Evolutionary conservation across 176 grass and related monocot species (phyloP), one percentile per base, ranked within the genome.

Genomic region (Carex kokanica): DNA sequence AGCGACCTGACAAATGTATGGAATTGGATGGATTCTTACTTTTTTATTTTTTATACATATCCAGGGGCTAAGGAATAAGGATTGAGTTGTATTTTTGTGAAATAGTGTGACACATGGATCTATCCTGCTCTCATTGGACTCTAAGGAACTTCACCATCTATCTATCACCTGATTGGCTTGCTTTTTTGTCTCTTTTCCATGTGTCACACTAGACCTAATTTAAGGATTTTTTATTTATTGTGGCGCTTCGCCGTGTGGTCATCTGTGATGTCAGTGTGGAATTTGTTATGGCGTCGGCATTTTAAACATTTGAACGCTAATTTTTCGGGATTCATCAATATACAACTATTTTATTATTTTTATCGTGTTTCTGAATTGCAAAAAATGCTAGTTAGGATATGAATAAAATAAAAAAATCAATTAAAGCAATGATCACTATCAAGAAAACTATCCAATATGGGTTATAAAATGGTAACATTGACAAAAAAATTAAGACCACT

Each of bases 71-170:
- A 34, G 32, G 32, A 38, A 0, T 38, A 38, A 38, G 36, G 36
- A 38, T 49, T 12, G 10, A 11, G 8, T 49, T 49, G 49, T 56
- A 56, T 34, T 25, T 11, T 78, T 31, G 51, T 1, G 6, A 56
- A 56, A 77, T 31, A 32, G 49, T 20, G 20, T 14, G 70, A 74
- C 70, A 52, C 70, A 55, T 75, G 72, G 47, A 75, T 53, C 53
- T 58, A 58, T 58, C 56, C 16, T 65, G 1, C 7, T 55, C 21
- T 79, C 13, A 79, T 79, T 79, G 75, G 24, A 60, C 9, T 79
- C 8, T 60, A 0, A 4, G 2, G 52, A 79, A 79, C 75, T 58
- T 14, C 8, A 14, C 5, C 78, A 81, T 81, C 34, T 81, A 64
- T 81, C 78, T 62, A 64, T 25, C 8, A 4, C 8, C 4, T 63